phyloP scores from a whole-genome alignment of 75 land plant genomes.

The Gnetum montanum region DNA sequence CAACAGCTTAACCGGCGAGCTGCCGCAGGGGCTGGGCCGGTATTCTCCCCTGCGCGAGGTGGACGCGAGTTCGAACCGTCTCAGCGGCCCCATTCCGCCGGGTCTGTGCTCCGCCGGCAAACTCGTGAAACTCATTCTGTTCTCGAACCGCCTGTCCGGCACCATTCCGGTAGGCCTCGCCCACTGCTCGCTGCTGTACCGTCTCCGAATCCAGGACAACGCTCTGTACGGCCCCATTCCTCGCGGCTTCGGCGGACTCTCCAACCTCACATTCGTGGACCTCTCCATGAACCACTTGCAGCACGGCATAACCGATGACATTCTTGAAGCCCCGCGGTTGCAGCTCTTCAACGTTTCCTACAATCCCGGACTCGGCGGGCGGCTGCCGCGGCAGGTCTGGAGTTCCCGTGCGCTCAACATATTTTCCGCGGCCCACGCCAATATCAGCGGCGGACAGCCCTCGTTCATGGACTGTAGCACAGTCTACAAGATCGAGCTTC shows the following conservation, averaged over 20 bases:
- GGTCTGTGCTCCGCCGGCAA: conserved; percentile 37
- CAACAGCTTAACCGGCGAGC: conserved; percentile 53
- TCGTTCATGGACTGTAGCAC: conserved; percentile 24
- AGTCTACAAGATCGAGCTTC: conserved; percentile 54
- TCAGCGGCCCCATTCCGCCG: conserved; percentile 62
- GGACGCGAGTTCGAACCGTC: conserved; percentile 53
- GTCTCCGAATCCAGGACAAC: conserved; percentile 57
- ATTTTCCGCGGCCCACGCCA: conserved; percentile 29
- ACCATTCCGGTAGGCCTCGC: conserved; percentile 36
- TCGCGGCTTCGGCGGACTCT: conserved; percentile 38
- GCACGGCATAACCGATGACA: conserved; percentile 33
- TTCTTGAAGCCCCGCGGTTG: conserved; percentile 25
- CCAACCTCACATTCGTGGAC: conserved; percentile 59
- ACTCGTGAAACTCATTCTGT: conserved; percentile 49
- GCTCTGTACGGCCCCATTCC: conserved; percentile 64
- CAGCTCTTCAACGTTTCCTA: conserved; percentile 41
- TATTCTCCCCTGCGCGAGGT: conserved; percentile 27
- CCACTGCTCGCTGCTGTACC: conserved; percentile 28
- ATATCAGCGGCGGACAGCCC: conserved; percentile 39
- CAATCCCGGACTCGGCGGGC: conserved; percentile 24
- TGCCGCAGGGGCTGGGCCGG: conserved; percentile 50
- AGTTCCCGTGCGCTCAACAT: conserved; percentile 39
- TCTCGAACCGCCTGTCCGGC: conserved; percentile 35
- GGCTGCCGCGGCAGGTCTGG: conserved; percentile 38
- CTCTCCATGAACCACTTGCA: conserved; percentile 58